These are phyloP conservation scores for Ceratocystis diversiconidia DNA, from an alignment of 2,329 filamentous ascomycete genomes.

Conservation along the genomic window DNA sequence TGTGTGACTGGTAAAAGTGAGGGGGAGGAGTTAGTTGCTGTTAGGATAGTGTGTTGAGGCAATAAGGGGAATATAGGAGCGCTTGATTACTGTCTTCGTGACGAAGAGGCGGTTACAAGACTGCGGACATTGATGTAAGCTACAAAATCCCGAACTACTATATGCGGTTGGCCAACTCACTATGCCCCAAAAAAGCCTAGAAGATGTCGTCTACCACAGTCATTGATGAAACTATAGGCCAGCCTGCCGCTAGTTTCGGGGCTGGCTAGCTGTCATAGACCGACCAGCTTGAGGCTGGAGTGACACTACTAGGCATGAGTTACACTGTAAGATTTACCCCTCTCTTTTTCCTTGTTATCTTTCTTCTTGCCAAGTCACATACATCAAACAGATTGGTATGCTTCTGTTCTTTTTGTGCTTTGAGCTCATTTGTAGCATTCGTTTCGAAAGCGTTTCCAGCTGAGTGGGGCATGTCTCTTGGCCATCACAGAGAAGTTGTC, in stretches of 20 bases:
- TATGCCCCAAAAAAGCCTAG: no score
- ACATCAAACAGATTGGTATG: background rate
- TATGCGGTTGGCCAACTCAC: no score
- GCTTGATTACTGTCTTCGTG: no score
- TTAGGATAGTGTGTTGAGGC: no score
- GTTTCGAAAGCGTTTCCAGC: background rate
- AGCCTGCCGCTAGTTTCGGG: background rate
- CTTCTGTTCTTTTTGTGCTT: background rate
- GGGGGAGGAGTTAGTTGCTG: background rate
- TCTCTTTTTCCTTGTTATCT: background rate
- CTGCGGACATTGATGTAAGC: no score
- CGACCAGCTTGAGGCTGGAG: background rate
- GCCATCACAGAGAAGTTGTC: conserved; percentile 1
- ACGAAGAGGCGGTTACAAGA: no score
- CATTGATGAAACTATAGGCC: background rate
- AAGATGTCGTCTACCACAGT: background rate
- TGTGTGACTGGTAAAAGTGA: background rate
- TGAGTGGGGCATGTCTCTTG: background rate
- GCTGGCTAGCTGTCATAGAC: background rate
- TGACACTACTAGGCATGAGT: background rate
- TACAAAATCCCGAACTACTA: no score
- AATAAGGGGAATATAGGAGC: no score
- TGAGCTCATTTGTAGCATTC: background rate
- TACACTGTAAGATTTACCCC: background rate
- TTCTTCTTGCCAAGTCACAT: background rate